Base-by-base conservation (phyloP, 257 asterid genomes). In the Ilex asprella region DNA sequence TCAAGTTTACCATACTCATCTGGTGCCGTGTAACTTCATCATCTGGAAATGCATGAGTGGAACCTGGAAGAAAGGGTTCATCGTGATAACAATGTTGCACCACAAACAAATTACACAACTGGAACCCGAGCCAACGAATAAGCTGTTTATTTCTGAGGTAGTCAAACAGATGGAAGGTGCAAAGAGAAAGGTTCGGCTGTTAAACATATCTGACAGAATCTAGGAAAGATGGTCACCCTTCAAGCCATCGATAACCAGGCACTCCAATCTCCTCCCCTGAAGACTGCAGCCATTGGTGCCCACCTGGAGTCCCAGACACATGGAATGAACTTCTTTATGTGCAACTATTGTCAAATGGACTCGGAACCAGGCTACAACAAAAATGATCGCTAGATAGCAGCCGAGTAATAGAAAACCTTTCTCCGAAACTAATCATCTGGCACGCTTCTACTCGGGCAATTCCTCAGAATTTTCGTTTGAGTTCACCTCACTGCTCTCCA, bases 221-320 rank as follows among this genome's bases (percentile, higher is more conserved):
- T 2, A 79, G 95, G 62, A 87, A 74, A 70, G 95, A 90, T 43
- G 93, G 95, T 4, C 95, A 83, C 73, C 97, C 96, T 7, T 83
- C 95, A 1, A 75, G 67, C 73, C 73, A 87, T 62, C 87, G 97
- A 1, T 93, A 90, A 64, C 82, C 78, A 10, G 87, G 93, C 21
- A 80, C 87, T 41, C 81, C 80, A n/a, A 66, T 2, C 7, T 49
- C 27, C 16, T 85, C 96, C 2, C 88, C 95, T 31, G 86, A 90
- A 78, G 93, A 85, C 59, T 90, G 96, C 77, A 85, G 94, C 76
- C 97, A 89, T 67, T 89, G 95, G 93, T 90, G 97, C 84, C 73
- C 85, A 62, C 97, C 96, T 4, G 96, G 97, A 59, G 93, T 82
- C 62, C 93, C 91, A 16, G 97, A 85, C 63, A 79, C 89, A 21